Conservation (phyloP, 2,329 filamentous ascomycete genomes). For the Dactylellina drechsleri region DNA sequence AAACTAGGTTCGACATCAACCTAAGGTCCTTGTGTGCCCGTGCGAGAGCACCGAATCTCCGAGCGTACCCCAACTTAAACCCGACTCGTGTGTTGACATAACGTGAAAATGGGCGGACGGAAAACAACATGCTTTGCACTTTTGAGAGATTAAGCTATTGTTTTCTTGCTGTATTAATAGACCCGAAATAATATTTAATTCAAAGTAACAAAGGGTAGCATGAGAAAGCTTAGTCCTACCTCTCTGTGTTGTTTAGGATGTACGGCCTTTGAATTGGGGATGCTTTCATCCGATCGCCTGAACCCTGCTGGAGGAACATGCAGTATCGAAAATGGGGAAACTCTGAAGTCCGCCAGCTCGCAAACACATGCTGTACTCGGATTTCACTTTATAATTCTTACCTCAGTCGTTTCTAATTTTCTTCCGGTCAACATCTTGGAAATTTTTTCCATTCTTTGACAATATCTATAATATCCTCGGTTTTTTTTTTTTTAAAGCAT, state of each 20-base stretch:
- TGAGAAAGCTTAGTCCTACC: not conserved
- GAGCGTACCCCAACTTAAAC: too few species aligned
- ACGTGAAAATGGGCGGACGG: too few species aligned
- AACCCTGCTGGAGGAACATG: constrained; percentile 20
- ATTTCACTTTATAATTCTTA: not conserved
- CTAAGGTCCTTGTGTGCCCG: too few species aligned
- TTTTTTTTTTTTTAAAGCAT: not conserved
- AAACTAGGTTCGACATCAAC: too few species aligned
- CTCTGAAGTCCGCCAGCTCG: constrained; percentile 36
- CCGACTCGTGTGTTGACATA: too few species aligned
- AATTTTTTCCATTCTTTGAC: too few species aligned
- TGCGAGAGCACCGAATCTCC: too few species aligned
- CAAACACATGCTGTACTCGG: constrained; percentile 42
- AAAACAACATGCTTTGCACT: too few species aligned
- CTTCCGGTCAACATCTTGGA: too few species aligned
- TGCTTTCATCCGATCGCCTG: not conserved
- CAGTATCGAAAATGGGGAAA: constrained; percentile 27
- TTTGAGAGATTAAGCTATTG: too few species aligned
- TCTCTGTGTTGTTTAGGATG: not conserved
- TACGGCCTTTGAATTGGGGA: not conserved
- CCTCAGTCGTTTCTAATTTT: too few species aligned
- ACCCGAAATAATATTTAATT: not conserved
- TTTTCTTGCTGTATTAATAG: too few species aligned
- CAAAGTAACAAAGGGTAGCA: not conserved
- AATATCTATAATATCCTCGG: not conserved